These are phyloP conservation scores for Gynandropsis gynandra DNA, from an alignment of 345 rosid species.

Conservation along the genomic window DNA sequence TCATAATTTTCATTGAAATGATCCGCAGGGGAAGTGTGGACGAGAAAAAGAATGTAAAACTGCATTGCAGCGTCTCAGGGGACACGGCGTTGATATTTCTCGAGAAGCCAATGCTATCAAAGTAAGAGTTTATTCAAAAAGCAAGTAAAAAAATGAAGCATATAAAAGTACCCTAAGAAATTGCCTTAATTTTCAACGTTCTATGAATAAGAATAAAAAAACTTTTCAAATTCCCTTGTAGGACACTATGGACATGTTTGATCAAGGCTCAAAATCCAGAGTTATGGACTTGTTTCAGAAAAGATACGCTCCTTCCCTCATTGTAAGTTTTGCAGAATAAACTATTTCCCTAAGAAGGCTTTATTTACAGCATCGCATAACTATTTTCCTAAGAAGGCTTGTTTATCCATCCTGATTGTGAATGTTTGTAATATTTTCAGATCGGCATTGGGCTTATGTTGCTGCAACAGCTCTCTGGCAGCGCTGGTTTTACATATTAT, in stretches of 20 bases:
- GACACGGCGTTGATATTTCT: constrained; percentile 32
- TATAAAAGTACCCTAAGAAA: no score
- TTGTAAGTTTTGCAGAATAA: constrained; percentile 19
- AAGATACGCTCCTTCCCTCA: constrained; percentile 26
- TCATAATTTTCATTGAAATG: no score
- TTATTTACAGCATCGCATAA: not conserved
- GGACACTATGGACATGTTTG: constrained; percentile 23
- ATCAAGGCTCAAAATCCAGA: constrained; percentile 8
- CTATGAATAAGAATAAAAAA: not conserved
- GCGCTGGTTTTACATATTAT: constrained; percentile 28
- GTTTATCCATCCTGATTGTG: not conserved
- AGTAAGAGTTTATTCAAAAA: constrained; percentile 6
- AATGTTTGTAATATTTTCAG: constrained; percentile 15
- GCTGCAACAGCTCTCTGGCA: constrained; percentile 31
- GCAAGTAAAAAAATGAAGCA: no score
- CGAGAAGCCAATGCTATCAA: constrained; percentile 27
- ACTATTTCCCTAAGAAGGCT: not conserved
- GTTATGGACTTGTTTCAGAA: constrained; percentile 29
- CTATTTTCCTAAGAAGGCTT: not conserved
- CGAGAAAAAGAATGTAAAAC: constrained; percentile 27
- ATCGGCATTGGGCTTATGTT: constrained; percentile 34
- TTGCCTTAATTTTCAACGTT: not conserved
- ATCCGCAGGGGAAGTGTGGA: constrained; percentile 23
- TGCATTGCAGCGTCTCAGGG: constrained; percentile 32
- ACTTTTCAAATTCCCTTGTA: not conserved